Base-by-base conservation (phyloP, 331 rosid genomes). In the Cydonia oblonga region DNA sequence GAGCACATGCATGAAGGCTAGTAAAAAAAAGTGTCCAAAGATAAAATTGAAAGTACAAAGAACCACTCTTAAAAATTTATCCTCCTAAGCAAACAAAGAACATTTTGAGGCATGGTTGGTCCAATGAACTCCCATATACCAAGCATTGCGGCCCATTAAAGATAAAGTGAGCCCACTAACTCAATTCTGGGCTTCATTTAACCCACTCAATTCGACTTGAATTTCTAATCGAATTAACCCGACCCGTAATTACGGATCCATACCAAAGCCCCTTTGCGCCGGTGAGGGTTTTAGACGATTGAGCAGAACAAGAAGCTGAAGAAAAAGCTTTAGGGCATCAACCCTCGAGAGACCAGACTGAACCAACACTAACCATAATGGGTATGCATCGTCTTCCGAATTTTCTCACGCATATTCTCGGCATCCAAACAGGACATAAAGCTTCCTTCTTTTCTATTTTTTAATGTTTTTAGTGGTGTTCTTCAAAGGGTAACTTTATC, bases 271-370 rank as follows among this genome's bases (percentile, higher is more conserved):
- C 49, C 73, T 3, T 26, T 56, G 79, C 73, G 59, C 73, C 67
- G 73, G 60, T 32, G 68, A 75, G 74, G 79, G 79, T 58, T 75
- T 75, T 38, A n/a, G n/a, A 28, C n/a, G 64, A 25, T 64, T 32
- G 51, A n/a, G 42, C 42, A 30, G 67, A 62, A 5, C 26, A 33
- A 32, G 10, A n/a, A 30, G 40, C 65, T 20, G 44, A 38, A 38
- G 44, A 66, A 29, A n/a, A 29, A 13, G 20, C 20, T 49, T 49
- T 53, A 25, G 76, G 71, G 76, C 66, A 24, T 70, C 68, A 29
- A 76, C 60, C 22, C 5, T 15, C 59, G 38, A 58, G 18, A n/a
- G 5, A 14, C 16, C 23, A 30, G 28, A 49, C 61, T 18, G 25
- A 18, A 22, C 32, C 60, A 74, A 26, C 35, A 30, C 8, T 5